These are phyloP conservation scores for Houttuynia cordata DNA, from an alignment of 164 flowering plant genomes.

Conservation along the genomic window DNA sequence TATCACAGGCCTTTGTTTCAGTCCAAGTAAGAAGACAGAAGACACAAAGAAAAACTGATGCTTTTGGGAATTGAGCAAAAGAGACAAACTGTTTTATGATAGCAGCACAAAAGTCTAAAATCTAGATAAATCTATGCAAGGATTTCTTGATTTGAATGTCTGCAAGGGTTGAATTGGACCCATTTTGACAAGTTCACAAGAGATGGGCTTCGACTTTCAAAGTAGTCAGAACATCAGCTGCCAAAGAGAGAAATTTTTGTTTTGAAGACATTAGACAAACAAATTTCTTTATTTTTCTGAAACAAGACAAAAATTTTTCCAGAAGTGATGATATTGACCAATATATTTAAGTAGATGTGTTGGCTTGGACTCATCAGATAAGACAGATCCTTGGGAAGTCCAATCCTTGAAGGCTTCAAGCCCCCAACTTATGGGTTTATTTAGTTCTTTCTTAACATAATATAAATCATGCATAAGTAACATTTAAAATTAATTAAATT, in stretches of 20 bases:
- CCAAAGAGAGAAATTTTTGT: background rate
- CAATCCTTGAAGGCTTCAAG: background rate
- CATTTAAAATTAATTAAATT: no score
- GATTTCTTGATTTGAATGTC: no score
- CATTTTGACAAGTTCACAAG: no score
- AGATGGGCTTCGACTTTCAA: no score
- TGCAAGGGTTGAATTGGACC: no score
- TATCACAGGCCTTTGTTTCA: no score
- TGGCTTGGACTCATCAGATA: background rate
- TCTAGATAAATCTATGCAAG: no score
- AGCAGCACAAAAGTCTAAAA: background rate
- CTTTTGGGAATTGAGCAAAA: no score
- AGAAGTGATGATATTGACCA: background rate
- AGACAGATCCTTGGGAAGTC: background rate
- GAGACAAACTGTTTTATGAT: background rate
- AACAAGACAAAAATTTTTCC: no score
- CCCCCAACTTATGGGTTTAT: background rate
- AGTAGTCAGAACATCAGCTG: no score
- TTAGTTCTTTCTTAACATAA: background rate
- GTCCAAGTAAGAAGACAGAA: background rate
- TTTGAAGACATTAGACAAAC: background rate
- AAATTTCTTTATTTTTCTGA: no score
- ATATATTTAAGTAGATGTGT: background rate
- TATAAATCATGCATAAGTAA: no score
- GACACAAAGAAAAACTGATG: background rate